Percentiles rank a stretch among this genome's conserved stretches.
phyloP scores from a whole-genome alignment of 1,284 basidiomycete species.

The Pyrrhoderma lamaoense region DNA sequence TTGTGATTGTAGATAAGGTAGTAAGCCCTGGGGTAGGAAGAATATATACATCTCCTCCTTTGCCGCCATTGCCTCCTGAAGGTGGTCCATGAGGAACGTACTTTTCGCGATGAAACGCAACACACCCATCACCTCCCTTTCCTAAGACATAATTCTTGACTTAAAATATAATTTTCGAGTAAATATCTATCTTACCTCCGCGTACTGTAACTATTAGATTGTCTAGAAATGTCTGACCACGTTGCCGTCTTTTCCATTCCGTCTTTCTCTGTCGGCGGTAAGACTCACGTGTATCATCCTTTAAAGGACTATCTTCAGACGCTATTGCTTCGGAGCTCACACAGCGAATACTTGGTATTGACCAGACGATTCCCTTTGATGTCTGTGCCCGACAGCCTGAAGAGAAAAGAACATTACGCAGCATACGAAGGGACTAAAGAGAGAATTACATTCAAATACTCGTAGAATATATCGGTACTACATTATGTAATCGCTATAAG shows the following conservation, averaged over 20 bases:
- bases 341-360: background rate
- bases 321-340: background rate
- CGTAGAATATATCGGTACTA: no score
- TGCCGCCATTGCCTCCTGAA: slow-evolving; percentile 85
- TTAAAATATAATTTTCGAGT: slow-evolving; percentile 1
- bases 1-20: slow-evolving; percentile 66
- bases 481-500: no score
- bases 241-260: slow-evolving; percentile 71
- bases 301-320: background rate
- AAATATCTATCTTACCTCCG: slow-evolving; percentile 49
- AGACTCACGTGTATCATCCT: slow-evolving; percentile 6
- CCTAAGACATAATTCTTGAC: slow-evolving; percentile 37
- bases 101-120: slow-evolving; percentile 78
- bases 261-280: slow-evolving; percentile 35
- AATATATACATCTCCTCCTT: slow-evolving; percentile 82
- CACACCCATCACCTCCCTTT: slow-evolving; percentile 77
- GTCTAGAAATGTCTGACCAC: slow-evolving; percentile 74
- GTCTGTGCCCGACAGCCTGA: background rate
- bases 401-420: slow-evolving; percentile 9
- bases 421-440: slow-evolving; percentile 8
- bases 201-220: slow-evolving; percentile 69
- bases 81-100: slow-evolving; percentile 76
- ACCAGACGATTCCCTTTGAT: background rate
- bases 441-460: no score
- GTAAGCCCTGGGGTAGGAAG: slow-evolving; percentile 69